Evolutionary conservation across 495 filamentous ascomycete genomes (phyloP).

Genomic region (Penicillium waksmanii): DNA sequence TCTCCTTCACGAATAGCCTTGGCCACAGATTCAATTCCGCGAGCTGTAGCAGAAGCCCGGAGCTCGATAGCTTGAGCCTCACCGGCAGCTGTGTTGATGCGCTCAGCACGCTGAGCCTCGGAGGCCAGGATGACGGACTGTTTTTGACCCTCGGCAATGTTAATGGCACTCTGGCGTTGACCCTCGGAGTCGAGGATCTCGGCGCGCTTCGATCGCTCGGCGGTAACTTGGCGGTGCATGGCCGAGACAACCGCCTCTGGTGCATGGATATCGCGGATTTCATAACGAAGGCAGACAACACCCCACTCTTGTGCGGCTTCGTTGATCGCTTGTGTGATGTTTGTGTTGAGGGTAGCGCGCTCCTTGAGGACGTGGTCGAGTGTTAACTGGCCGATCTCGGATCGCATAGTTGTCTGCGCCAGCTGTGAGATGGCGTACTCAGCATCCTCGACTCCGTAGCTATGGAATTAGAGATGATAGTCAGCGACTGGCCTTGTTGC

Average conservation of each 20-base stretch:
- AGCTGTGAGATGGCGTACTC: conserved; percentile 98
- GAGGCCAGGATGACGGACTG: conserved; percentile 94
- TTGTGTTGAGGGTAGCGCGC: conserved; percentile 90
- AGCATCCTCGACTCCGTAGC: conserved; percentile 97
- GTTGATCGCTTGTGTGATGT: conserved; percentile 98
- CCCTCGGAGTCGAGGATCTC: conserved; percentile 97
- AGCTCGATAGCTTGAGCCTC: conserved; percentile 92
- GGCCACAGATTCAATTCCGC: conserved; percentile 85
- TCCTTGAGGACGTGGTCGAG: conserved; percentile 98
- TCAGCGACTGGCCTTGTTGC: neutral
- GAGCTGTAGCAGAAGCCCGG: conserved; percentile 82
- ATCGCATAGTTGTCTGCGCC: conserved; percentile 98
- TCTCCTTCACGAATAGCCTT: conserved; percentile 69
- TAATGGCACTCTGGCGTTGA: conserved; percentile 94
- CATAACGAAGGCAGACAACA: conserved; percentile 92
- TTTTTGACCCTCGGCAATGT: conserved; percentile 96
- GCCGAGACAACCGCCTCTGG: conserved; percentile 89
- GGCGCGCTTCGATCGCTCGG: conserved; percentile 93
- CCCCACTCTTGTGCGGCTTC: conserved; percentile 97
- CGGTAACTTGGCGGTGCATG: conserved; percentile 98
- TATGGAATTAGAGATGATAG: conserved; percentile 31
- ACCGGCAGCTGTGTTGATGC: conserved; percentile 88
- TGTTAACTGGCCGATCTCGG: conserved; percentile 93
- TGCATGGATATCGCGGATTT: conserved; percentile 97
- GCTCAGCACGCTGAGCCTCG: conserved; percentile 85